Evolutionary conservation across 169 alveolate genomes (phyloP), one percentile per base, ranked within the genome.

Genomic region (Miamiensis avidus): DNA sequence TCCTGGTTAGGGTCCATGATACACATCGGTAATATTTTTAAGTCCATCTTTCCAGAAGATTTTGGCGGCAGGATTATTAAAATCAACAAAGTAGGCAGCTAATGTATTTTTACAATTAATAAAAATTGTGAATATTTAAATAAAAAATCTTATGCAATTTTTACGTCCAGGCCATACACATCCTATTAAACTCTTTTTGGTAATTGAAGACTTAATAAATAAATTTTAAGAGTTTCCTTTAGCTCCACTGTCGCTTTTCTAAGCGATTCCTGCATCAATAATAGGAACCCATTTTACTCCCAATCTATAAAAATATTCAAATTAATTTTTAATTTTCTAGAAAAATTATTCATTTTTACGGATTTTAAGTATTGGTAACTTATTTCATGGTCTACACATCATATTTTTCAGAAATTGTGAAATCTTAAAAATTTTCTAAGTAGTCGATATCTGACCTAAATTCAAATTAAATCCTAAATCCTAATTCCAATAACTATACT

Each of bases 151-250:
- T n/a, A n/a, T n/a, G n/a, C n/a, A n/a, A n/a, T n/a, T n/a, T n/a
- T n/a, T n/a, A n/a, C n/a, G n/a, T 30, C 95, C 96, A 11, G 98
- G 98, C 97, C 97, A 96, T 26, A 95, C 97, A 78, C 87, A 49
- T 1, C 97, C 95, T 31, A 91, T 84, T 34, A 94, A 82, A 49
- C 83, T 83, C 31, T 89, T 87, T 31, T 89, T 88, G 27, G 86
- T 34, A 0, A 87, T 87, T 34, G 78, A 89, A 74, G 88, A 82
- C 85, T 86, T 89, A 26, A 91, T 76, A 83, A 89, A 95, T 16
- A 94, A 91, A 78, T 85, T 93, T 30, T 65, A 31, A 29, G 81
- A 83, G 16, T 29, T 15, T 29, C 97, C 98, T 27, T 81, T 81
- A 25, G 26, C 64, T 82, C 89, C 90, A 34, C 92, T 88, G 31